Percentiles rank a stretch among this genome's conserved stretches.
Conservation (phyloP, 306 rosid species). For the Quercus gilva region DNA sequence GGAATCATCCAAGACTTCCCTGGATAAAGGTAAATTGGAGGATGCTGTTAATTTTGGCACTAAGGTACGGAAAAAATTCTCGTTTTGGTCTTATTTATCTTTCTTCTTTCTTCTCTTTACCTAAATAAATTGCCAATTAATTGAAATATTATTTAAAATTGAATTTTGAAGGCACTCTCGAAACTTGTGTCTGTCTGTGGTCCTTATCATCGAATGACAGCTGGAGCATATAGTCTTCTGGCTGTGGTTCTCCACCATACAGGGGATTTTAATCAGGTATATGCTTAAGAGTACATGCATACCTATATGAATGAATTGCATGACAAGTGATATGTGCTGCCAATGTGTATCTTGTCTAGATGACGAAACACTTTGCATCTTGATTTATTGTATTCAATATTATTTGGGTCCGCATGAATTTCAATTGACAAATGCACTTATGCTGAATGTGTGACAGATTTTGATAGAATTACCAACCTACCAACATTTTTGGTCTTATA, state of each 20-base stretch:
- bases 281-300: conserved; percentile 10
- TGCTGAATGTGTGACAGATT: background rate
- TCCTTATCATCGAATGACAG: conserved; percentile 98
- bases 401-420: background rate
- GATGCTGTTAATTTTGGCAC: conserved; percentile 97
- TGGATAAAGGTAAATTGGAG: conserved; percentile 98
- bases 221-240: conserved; percentile 97
- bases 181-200: conserved; percentile 92
- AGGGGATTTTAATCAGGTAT: conserved; percentile 96
- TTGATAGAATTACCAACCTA: background rate
- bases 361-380: background rate
- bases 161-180: conserved; percentile 73
- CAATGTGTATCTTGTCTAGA: background rate
- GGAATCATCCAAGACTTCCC: conserved; percentile 94
- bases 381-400: background rate
- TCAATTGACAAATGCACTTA: background rate
- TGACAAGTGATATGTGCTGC: conserved; percentile 17
- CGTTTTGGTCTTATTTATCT: background rate
- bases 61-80: conserved; percentile 53
- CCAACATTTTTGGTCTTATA: background rate
- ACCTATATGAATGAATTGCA: conserved; percentile 14
- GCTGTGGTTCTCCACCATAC: conserved; percentile 97
- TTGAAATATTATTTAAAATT: conserved; percentile 27
- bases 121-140: conserved; percentile 7
- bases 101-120: background rate